Base-by-base conservation (phyloP, 176 grass and related monocot genomes). In the Raddia distichophylla region DNA sequence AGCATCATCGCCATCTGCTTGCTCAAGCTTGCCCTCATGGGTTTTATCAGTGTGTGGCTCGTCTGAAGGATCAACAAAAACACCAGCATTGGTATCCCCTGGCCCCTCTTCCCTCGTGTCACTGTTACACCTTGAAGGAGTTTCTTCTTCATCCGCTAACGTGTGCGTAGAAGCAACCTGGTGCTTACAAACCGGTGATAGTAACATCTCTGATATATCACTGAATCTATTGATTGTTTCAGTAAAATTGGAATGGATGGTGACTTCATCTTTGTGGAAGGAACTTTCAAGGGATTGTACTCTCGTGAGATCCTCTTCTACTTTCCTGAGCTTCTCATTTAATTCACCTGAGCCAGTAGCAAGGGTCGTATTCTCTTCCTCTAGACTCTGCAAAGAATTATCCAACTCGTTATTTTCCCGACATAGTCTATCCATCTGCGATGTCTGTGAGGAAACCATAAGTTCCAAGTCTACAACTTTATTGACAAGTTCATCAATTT, bases 391-490 rank as follows among this genome's bases (percentile, higher is more conserved):
- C 51, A 98, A 44, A 2, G 82, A 83, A 46, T 71, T 90, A 51
- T 98, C 86, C 60, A 98, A 40, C 14, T 82, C 79, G 4, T 82
- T 85, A 18, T 90, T 95, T 84, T 98, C 93, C 2, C 82, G 84
- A 69, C 53, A 80, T 8, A 98, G 84, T n/a, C 91, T 85, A 8
- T 98, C 80, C 35, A 95, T 83, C 63, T 98, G 96, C 32, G 91
- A 88, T 18, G 82, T 83, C 66, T 98, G 90, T 8, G 91, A 93
- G 22, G 96, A 98, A 69, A 98, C 88, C 67, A 88, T 95, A n/a
- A 95, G 86, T 64, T 98, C 96, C 73, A 98, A 83, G 14, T 84
- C 80, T 7, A 95, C 88, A 44, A 98, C 93, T 68, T 90, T 93
- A 60, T 91, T 81, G 17, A 98, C 96, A 76, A 98, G 67, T 45